A percentile compares a stretch with the other conserved stretches of the same genome.
phyloP scores from a whole-genome alignment of 306 rosid genomes.

The Cucumis cinereus region DNA sequence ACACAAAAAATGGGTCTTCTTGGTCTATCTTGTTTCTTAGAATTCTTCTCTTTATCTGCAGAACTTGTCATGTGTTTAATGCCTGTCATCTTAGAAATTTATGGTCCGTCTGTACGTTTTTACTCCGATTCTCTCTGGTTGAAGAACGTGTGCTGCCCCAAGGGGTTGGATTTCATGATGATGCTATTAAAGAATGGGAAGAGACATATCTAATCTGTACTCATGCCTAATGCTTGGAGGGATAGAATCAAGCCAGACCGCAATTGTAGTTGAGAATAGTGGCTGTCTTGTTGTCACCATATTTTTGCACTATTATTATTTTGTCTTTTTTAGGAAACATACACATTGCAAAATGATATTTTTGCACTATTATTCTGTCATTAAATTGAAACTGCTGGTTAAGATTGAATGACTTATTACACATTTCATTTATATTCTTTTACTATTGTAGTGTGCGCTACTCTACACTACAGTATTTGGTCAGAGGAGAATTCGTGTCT shows the following conservation, averaged over 20 bases:
- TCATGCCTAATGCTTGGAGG: not conserved
- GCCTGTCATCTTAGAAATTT: not conserved
- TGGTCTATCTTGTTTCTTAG: not conserved
- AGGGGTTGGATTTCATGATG: not conserved
- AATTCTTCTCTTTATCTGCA: not conserved
- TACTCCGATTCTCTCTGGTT: not conserved
- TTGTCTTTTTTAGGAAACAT: not conserved
- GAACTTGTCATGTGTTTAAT: not conserved
- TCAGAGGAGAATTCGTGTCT: conserved; percentile 85
- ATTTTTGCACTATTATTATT: not conserved
- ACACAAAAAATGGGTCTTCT: not conserved
- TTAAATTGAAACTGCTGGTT: not conserved
- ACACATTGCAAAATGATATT: not conserved
- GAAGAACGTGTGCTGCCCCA: not conserved
- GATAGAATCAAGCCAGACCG: not conserved
- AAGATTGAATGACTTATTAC: not conserved
- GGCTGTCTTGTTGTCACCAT: not conserved
- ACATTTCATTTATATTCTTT: conserved; percentile 6
- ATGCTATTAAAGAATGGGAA: not conserved
- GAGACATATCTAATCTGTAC: not conserved
- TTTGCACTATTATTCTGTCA: not conserved
- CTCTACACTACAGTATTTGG: conserved; percentile 93
- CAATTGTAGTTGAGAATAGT: not conserved
- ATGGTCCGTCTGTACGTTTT: not conserved
- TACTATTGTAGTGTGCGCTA: conserved; percentile 68